Evolutionary conservation across 2,329 filamentous ascomycete genomes (phyloP).

Genomic region (Trichoderma gracile): DNA sequence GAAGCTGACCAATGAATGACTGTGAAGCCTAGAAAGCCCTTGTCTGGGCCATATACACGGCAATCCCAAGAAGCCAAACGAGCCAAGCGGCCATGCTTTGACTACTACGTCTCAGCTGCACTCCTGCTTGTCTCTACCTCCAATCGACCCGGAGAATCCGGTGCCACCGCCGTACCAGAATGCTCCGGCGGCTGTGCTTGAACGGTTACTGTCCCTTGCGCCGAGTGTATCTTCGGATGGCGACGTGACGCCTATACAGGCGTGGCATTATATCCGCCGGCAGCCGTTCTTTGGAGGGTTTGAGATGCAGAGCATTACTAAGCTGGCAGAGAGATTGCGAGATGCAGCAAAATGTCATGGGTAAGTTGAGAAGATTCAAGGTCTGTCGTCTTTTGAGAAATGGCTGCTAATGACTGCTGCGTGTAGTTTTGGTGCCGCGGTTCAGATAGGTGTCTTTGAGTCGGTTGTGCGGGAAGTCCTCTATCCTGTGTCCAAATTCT

Average conservation of each 20-base stretch:
- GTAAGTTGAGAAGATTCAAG: slow-evolving; percentile 26
- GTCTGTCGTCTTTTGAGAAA: background rate
- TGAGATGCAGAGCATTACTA: slow-evolving; percentile 33
- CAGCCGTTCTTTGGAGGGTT: slow-evolving; percentile 38
- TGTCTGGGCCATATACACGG: slow-evolving; percentile 36
- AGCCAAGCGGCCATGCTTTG: slow-evolving; percentile 34
- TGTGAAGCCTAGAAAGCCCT: slow-evolving; percentile 34
- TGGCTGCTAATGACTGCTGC: background rate
- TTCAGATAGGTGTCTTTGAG: slow-evolving; percentile 8
- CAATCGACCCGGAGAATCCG: slow-evolving; percentile 1
- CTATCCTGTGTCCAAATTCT: background rate
- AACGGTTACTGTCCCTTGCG: slow-evolving; percentile 31
- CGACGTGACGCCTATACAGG: slow-evolving; percentile 44
- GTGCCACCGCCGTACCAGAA: slow-evolving; percentile 25
- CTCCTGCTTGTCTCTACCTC: background rate
- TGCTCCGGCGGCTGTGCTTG: slow-evolving; percentile 30
- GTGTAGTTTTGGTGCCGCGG: slow-evolving; percentile 16
- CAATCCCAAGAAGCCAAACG: slow-evolving; percentile 31
- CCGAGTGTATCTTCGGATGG: slow-evolving; percentile 34
- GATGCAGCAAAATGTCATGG: slow-evolving; percentile 42
- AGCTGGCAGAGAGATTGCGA: slow-evolving; percentile 34
- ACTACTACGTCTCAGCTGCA: slow-evolving; percentile 32
- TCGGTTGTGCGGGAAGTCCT: slow-evolving; percentile 1
- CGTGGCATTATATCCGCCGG: slow-evolving; percentile 40
- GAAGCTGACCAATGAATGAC: background rate